Evolutionary conservation across 306 rosid species (phyloP).

Genomic region (Cicer cuneatum): DNA sequence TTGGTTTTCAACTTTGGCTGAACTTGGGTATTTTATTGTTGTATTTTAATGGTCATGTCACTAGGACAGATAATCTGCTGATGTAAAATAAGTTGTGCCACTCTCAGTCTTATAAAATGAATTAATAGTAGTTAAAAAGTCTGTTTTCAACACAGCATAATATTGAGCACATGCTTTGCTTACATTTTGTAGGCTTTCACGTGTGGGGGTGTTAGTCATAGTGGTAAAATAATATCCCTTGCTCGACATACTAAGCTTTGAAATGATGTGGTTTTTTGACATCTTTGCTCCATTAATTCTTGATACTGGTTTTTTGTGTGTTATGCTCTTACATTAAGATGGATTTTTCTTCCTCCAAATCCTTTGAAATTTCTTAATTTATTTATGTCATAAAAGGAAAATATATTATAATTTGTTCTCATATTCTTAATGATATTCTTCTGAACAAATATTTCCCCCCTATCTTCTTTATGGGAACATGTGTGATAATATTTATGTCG

Average conservation of each 20-base stretch:
- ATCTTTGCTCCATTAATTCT: conserved; percentile 1
- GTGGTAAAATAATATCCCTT: conserved; percentile 4
- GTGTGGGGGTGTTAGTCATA: background rate
- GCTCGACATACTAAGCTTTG: background rate
- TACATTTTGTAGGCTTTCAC: background rate
- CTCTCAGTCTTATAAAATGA: conserved; percentile 6
- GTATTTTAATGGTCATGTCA: background rate
- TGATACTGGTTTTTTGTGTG: background rate
- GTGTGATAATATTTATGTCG: background rate
- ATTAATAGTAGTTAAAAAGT: background rate
- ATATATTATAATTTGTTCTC: background rate
- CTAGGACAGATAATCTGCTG: conserved; percentile 3
- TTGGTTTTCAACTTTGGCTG: background rate
- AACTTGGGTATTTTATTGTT: background rate
- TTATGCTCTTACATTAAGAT: conserved; percentile 4
- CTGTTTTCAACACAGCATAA: background rate
- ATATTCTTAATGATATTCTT: background rate
- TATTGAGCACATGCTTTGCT: background rate
- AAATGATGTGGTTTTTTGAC: background rate
- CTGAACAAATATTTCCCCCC: background rate
- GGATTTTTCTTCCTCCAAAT: background rate
- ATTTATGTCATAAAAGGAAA: background rate
- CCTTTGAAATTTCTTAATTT: background rate
- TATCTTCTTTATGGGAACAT: background rate
- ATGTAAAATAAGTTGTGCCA: background rate